A percentile compares a stretch with the other conserved stretches of the same genome.
phyloP scores from a whole-genome alignment of 768 basidiomycete genomes.

The Trichaptum fuscoviolaceum region DNA sequence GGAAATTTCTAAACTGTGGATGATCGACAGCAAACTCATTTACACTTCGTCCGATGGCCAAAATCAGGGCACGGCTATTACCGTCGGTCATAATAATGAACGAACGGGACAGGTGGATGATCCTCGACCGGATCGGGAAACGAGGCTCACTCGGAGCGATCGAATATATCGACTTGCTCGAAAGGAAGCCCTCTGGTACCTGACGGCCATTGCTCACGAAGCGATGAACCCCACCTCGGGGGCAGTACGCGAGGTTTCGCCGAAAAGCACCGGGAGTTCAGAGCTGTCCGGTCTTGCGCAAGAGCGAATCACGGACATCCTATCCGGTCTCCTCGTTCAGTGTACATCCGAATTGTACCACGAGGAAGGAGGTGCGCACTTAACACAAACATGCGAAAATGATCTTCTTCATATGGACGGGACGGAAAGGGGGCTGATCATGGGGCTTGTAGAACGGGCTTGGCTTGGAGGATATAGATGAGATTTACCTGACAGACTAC shows the following conservation, averaged over 20 bases:
- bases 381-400: background rate
- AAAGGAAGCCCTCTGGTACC: conserved; percentile 5
- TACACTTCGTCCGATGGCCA: background rate
- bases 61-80: background rate
- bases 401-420: background rate
- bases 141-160: background rate
- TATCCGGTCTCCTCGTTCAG: background rate
- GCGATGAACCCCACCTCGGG: background rate
- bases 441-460: background rate
- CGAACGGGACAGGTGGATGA: background rate
- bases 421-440: background rate
- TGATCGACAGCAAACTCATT: background rate
- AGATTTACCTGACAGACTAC: background rate
- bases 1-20: background rate
- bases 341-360: background rate
- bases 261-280: background rate
- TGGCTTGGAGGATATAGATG: background rate
- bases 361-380: background rate
- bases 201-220: background rate
- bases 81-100: background rate
- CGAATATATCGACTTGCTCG: conserved; percentile 2
- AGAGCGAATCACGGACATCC: background rate
- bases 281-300: background rate
- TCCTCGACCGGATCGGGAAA: background rate
- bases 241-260: background rate